A percentile compares a stretch with the other conserved stretches of the same genome.
Conservation (phyloP, 2,329 filamentous ascomycete genomes). For the Fusarium burgessii region DNA sequence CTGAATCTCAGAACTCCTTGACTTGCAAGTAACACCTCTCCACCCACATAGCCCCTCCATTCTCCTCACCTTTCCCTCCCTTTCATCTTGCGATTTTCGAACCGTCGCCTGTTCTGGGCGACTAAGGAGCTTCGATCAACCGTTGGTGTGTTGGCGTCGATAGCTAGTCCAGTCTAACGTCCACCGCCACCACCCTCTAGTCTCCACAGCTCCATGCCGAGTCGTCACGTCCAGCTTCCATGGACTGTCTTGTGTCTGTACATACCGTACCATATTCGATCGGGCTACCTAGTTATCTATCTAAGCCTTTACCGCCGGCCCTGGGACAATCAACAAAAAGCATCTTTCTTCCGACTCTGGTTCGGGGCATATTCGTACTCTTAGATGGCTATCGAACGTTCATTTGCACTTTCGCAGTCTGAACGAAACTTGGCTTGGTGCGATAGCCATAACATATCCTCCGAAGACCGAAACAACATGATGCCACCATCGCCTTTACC, state of each 20-base stretch:
- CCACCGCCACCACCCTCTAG: conserved; percentile 43
- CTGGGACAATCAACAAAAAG: conserved; percentile 11
- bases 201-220: conserved; percentile 46
- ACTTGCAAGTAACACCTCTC: conserved; percentile 51
- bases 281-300: conserved; percentile 26
- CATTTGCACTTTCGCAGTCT: conserved; percentile 57
- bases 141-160: conserved; percentile 47
- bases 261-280: conserved; percentile 30
- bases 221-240: conserved; percentile 37
- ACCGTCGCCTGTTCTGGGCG: conserved; percentile 42
- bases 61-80: conserved; percentile 44
- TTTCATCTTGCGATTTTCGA: conserved; percentile 42
- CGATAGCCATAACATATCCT: conserved; percentile 59
- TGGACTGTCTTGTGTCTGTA: conserved; percentile 18
- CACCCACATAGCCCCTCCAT: conserved; percentile 49
- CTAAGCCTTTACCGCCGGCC: conserved; percentile 29
- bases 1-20: conserved; percentile 44
- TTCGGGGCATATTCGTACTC: conserved; percentile 14
- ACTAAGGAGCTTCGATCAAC: conserved; percentile 47
- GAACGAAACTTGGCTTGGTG: conserved; percentile 60
- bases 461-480: conserved; percentile 51
- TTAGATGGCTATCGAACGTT: conserved; percentile 61
- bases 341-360: conserved; percentile 16
- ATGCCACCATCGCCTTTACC: conserved; percentile 51
- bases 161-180: conserved; percentile 44